A percentile compares a stretch with the other conserved stretches of the same genome.
Evolutionary conservation across 352 stramenopile genomes (phyloP).

Genomic region (Plasmopara muralis): DNA sequence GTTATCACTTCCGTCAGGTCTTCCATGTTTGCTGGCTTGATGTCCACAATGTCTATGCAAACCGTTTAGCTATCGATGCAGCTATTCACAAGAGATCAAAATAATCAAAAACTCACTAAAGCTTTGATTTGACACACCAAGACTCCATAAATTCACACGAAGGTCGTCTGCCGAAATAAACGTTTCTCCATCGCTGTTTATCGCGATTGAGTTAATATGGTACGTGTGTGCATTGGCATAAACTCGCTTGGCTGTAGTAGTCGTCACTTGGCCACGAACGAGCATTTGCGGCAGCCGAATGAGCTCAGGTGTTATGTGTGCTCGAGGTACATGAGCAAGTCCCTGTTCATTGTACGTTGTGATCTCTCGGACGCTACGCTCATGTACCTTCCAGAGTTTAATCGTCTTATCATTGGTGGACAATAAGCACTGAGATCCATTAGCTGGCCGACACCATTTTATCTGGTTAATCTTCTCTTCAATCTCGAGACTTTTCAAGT

Average conservation of each 20-base stretch:
- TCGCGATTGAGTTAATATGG: constrained; percentile 95
- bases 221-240: constrained; percentile 95
- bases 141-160: constrained; percentile 94
- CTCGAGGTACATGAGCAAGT: constrained; percentile 19
- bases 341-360: constrained; percentile 63
- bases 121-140: constrained; percentile 85
- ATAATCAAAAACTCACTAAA: constrained; percentile 58
- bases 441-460: constrained; percentile 88
- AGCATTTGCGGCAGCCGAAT: constrained; percentile 53
- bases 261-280: constrained; percentile 51
- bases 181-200: constrained; percentile 92
- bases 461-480: constrained; percentile 98
- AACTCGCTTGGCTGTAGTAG: constrained; percentile 76
- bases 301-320: constrained; percentile 23
- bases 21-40: constrained; percentile 96
- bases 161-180: constrained; percentile 96
- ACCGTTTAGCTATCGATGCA: not conserved
- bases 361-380: constrained; percentile 68
- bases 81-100: not conserved
- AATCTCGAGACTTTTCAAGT: constrained; percentile 96
- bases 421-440: constrained; percentile 89
- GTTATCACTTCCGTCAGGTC: constrained; percentile 97
- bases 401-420: constrained; percentile 98
- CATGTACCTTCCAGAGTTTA: constrained; percentile 93
- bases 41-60: constrained; percentile 90